Base-by-base conservation (phyloP, 2,329 filamentous ascomycete species). In the Fusarium domesticum region DNA sequence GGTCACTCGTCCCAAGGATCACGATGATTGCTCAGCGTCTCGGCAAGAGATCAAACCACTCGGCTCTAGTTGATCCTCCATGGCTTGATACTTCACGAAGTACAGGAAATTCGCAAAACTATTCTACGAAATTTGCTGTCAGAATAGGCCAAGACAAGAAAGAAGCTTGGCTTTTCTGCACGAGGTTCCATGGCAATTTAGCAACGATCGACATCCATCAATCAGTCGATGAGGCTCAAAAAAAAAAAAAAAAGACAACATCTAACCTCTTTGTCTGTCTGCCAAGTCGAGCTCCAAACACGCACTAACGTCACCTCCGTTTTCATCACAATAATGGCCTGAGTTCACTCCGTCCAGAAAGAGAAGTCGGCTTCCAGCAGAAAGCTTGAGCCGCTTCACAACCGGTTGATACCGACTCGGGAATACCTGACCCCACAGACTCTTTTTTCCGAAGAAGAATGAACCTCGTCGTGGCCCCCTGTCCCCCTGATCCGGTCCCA, bases 221-320 rank as follows among this genome's bases (percentile, higher is more conserved):
- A 35, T 47, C 18, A 49, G 37, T 41, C 17, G 37, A 50, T 54
- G 45, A 54, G 48, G 51, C 51, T 55, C 51, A 43, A 50, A 44
- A 36, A 34, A 20, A 35, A 18, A 53, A 32, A 42, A 39, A 47
- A n/a, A n/a, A n/a, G n/a, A n/a, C n/a, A n/a, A n/a, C n/a, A 8
- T 28, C 23, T 28, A 28, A 28, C 11, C 6, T 23, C 20, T 11
- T 23, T 6, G 6, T 11, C 43, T 47, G 37, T 37, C 36, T 25
- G 18, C 25, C 48, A 46, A 53, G 51, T 49, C 49, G 41, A 33
- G 31, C 14, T n/a, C n/a, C n/a, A n/a, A n/a, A n/a, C n/a, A n/a
- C 31, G 31, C 31, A 33, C 31, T 11, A 28, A 8, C 31, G 15
- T 33, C 31, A 8, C 31, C 31, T 33, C 31, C 14, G 16, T 17